Base-by-base conservation (phyloP, 192 early-diverging fungal genomes). In the Entomortierella chlamydospora region DNA sequence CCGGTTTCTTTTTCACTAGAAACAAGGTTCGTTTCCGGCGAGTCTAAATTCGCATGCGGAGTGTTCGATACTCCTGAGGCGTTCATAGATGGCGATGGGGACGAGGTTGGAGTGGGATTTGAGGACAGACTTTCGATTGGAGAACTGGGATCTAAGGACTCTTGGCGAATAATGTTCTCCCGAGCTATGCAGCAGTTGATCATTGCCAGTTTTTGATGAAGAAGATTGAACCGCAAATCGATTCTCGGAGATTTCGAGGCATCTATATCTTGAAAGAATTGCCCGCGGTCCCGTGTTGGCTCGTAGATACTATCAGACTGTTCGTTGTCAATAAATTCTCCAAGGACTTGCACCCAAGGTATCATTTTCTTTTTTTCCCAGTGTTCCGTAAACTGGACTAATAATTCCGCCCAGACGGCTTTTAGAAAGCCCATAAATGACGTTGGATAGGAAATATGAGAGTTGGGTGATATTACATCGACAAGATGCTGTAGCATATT, bases 161-260 rank as follows among this genome's bases (percentile, higher is more conserved):
- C 57, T 29, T 61, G 10, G 4, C 42, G 47, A 10, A 37, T 42
- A 29, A 33, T 5, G 13, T 57, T 29, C 10, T 68, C 72, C 8
- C 90, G 83, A n/a, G 74, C 70, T 28, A 90, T 83, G 73, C 93
- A 95, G 70, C 91, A 93, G 74, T 95, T 95, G 54, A 95, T 73
- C 93, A 95, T 94, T 47, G 89, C 87, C 5, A 95, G 76, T 52
- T 93, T 95, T 82, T 93, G 92, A 70, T 93, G 84, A 1, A 90
- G 57, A 26, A 93, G 71, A 61, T 87, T 87, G 57, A 86, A 92
- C 12, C 84, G 72, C 29, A 94, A 70, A 64, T 93, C 89, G 13
- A 93, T 88, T 18, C 47, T 39, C 7, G 58, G 47, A 17, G 22
- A 15, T 22, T 29, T 28, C 6, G 29, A 50, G 12, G 4, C 22